Evolutionary conservation across 305 asterid genomes (phyloP).

Genomic region (Fraxinus sp.): DNA sequence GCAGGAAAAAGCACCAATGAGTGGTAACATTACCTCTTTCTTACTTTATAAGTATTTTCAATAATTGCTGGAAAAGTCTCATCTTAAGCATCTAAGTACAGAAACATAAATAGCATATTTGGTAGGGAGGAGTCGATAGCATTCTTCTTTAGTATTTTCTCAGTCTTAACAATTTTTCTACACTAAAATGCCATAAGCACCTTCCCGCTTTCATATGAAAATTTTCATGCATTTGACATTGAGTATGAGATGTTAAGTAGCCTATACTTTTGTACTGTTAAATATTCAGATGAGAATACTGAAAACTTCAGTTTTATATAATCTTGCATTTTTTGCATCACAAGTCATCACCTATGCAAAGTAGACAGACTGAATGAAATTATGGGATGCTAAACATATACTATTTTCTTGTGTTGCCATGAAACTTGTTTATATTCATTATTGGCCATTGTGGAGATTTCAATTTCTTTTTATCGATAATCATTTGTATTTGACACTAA

Average conservation of each 20-base stretch:
- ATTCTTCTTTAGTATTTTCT: not conserved
- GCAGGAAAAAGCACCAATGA: slow-evolving; percentile 87
- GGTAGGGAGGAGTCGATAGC: not conserved
- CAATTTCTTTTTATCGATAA: not conserved
- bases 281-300: not conserved
- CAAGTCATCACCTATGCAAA: not conserved
- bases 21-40: slow-evolving; percentile 52
- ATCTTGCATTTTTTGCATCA: not conserved
- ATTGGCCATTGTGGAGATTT: not conserved
- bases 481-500: not conserved
- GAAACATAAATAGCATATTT: not conserved
- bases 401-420: not conserved
- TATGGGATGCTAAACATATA: not conserved
- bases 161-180: not conserved
- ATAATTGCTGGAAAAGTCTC: not conserved
- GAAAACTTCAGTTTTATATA: not conserved
- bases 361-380: not conserved
- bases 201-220: not conserved
- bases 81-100: not conserved
- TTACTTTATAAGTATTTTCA: not conserved
- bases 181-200: not conserved
- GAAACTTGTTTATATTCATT: not conserved
- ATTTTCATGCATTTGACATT: not conserved
- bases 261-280: not conserved
- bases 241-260: not conserved